Evolutionary conservation across 2,329 filamentous ascomycete species (phyloP).

Genomic region (Paraconiothyrium sp.): DNA sequence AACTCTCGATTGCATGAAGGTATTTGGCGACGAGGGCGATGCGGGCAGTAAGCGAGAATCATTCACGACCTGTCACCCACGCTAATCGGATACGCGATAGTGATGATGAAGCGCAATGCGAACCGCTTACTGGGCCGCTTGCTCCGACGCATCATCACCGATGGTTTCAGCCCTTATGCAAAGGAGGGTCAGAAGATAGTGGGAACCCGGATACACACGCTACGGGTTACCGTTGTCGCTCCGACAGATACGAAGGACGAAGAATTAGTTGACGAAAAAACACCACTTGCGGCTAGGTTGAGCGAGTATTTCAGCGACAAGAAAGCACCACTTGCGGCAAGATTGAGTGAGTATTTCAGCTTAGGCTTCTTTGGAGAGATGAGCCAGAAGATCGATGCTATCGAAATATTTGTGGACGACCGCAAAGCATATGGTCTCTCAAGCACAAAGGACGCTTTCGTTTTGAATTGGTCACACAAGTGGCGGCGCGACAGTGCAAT

Average conservation of each 20-base stretch:
- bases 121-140: conserved; percentile 1
- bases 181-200: background rate
- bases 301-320: background rate
- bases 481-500: conserved; percentile 11
- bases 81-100: conserved; percentile 11
- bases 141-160: conserved; percentile 13
- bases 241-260: background rate
- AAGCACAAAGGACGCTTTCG: background rate
- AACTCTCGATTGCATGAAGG: conserved; percentile 1
- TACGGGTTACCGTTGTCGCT: conserved; percentile 5
- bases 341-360: conserved; percentile 5
- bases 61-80: background rate
- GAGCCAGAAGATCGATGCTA: conserved; percentile 5
- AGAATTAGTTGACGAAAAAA: conserved; percentile 6
- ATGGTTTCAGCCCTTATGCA: conserved; percentile 11
- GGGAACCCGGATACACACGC: conserved; percentile 5
- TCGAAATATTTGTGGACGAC: conserved; percentile 11
- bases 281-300: conserved; percentile 6
- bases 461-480: conserved; percentile 11
- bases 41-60: conserved; percentile 9
- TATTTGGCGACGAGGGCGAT: background rate
- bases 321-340: conserved; percentile 8
- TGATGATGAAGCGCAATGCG: conserved; percentile 6
- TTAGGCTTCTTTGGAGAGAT: conserved; percentile 4
- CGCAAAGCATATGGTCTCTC: conserved; percentile 8